These are phyloP conservation scores for Pouteria glomerata DNA, from an alignment of 148 eudicot genomes.

Conservation along the genomic window DNA sequence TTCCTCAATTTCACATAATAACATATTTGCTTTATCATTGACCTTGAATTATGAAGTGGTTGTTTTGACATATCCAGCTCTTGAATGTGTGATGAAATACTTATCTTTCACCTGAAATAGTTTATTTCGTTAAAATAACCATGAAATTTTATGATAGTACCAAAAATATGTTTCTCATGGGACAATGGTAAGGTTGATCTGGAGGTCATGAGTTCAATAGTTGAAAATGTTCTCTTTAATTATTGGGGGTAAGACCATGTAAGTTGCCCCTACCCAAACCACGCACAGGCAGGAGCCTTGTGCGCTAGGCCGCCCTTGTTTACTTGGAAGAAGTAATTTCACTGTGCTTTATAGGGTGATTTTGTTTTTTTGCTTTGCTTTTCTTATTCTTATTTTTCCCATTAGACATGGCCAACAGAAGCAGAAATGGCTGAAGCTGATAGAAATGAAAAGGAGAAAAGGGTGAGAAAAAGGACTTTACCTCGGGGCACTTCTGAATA, in stretches of 20 bases:
- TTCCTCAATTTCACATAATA: no score
- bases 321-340: no score
- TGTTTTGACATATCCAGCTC: neutral
- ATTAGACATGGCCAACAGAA: constrained; percentile 97
- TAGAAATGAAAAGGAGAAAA: constrained; percentile 51
- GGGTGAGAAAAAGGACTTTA: constrained; percentile 49
- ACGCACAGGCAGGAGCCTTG: no score
- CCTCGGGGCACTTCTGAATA: constrained; percentile 90
- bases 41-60: no score
- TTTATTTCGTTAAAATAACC: neutral
- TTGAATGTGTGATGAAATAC: neutral
- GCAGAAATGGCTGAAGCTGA: constrained; percentile 97
- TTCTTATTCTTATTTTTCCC: constrained; percentile 13
- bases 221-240: no score
- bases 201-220: no score
- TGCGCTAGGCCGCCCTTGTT: no score
- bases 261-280: no score
- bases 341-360: neutral
- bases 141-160: no score
- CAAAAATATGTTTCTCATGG: no score
- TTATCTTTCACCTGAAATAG: constrained; percentile 8
- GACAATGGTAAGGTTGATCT: no score
- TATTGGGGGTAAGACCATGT: no score
- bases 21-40: neutral
- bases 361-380: neutral